These are phyloP conservation scores for Vicia faba DNA, from an alignment of 306 rosid genomes.

Conservation along the genomic window DNA sequence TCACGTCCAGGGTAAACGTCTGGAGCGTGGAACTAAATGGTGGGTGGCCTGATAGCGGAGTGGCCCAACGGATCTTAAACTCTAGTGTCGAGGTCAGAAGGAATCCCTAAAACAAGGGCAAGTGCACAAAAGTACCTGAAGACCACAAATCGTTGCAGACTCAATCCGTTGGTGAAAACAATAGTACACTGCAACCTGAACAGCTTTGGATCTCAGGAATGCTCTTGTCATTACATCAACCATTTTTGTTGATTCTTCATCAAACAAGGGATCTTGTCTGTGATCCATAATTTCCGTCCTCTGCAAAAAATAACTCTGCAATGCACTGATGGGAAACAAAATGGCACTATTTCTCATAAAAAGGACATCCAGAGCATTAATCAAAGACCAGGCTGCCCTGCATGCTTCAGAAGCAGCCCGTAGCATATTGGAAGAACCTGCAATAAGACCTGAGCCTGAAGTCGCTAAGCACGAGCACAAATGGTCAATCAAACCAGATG, in stretches of 20 bases:
- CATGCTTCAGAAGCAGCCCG: constrained; percentile 92
- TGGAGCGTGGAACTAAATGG: no score
- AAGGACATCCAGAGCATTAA: constrained; percentile 67
- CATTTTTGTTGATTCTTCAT: constrained; percentile 63
- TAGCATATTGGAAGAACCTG: constrained; percentile 82
- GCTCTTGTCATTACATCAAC: constrained; percentile 75
- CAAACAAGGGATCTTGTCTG: constrained; percentile 52
- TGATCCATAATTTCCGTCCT: constrained; percentile 53
- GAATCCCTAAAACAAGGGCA: constrained; percentile 4
- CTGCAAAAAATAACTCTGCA: constrained; percentile 56
- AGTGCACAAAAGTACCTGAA: constrained; percentile 64
- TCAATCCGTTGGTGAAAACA: constrained; percentile 86
- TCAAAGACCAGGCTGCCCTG: constrained; percentile 76
- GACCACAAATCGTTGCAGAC: constrained; percentile 67
- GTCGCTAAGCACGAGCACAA: constrained; percentile 75
- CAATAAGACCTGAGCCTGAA: constrained; percentile 81
- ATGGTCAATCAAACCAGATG: constrained; percentile 77
- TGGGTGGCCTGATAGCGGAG: no score
- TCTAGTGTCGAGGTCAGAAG: background rate
- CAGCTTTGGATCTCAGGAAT: constrained; percentile 73
- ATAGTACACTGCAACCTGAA: constrained; percentile 80
- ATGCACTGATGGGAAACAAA: constrained; percentile 70
- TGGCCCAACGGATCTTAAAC: no score
- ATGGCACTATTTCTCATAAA: constrained; percentile 52
- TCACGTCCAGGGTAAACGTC: no score